Evolutionary conservation across 192 early-diverging fungal species (phyloP), one percentile per base, ranked within the genome.

Genomic region (Coemansia sp.): DNA sequence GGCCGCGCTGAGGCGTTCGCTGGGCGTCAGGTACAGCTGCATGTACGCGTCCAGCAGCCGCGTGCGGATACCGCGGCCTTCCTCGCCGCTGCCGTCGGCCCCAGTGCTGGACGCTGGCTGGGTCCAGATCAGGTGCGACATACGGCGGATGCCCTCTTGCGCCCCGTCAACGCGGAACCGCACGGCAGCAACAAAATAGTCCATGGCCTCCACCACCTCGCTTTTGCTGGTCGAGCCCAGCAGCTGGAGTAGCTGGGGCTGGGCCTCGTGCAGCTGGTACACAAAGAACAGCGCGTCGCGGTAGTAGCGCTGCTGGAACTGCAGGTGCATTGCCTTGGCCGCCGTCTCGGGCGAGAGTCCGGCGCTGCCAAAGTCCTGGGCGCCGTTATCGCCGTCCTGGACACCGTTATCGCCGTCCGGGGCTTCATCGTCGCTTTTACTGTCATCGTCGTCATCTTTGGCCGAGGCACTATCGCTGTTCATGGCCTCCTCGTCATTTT

Each of bases 151-250:
- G 26, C 95, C 96, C 19, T 84, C 86, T 78, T 60, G 68, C 20
- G 94, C 86, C 5, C 71, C 76, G 35, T 91, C 91, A 57, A 99
- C 80, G 49, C 87, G 84, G 58, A 85, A 96, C 27, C 83, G 80
- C 61, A 89, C 79, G 3, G 89, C 85, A 0, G 78, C 70, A 1
- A 91, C 89, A 55, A 98, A 91, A 58, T 97, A 98, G 36, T 89
- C 86, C 87, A 99, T 99, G 1, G 85, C 83, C 53, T 98, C 95
- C 48, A 96, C 77, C 1, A 97, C 94, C 61, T 99, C 97, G 10
- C 84, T 60, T 54, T 98, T 98, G 38, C 77, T 81, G 18, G 85
- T 95, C 3, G 92, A 94, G 3, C 84, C 85, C 25, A 99, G 75
- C 2, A 98, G 78, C 66, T 90, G 84, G 25, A 84, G 78, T 31